Percentiles rank a stretch among this genome's conserved stretches.
phyloP scores from a whole-genome alignment of 306 rosid genomes.

The Medicago arabica region DNA sequence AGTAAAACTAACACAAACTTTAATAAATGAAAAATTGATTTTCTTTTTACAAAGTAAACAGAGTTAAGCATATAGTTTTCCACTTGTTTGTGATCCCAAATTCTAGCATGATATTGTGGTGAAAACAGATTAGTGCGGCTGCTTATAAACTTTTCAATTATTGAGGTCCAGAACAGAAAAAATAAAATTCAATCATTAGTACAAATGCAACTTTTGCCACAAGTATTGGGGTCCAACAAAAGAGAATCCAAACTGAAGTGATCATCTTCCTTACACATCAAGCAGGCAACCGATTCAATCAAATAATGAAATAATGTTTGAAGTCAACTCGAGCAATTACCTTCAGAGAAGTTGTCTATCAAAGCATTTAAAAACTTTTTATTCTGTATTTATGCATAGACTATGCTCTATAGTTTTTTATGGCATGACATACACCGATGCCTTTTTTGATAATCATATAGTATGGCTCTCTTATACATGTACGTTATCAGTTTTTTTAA shows the following conservation, averaged over 20 bases:
- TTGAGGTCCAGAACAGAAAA: conserved; percentile 27
- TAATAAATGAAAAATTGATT: too few species aligned
- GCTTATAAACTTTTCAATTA: conserved; percentile 21
- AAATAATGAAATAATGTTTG: conserved; percentile 38
- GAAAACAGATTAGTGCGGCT: conserved; percentile 5
- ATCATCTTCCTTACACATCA: conserved; percentile 47
- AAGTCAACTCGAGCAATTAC: conserved; percentile 41
- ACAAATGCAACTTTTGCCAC: conserved; percentile 31
- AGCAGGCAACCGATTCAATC: conserved; percentile 45
- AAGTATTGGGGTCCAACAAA: conserved; percentile 34
- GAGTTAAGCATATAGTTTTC: background rate
- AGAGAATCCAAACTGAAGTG: conserved; percentile 36
- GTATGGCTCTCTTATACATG: too few species aligned
- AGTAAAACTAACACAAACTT: too few species aligned
- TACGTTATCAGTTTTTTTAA: too few species aligned
- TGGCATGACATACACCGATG: too few species aligned
- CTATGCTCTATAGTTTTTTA: too few species aligned
- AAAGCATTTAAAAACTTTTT: too few species aligned
- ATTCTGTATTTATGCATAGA: too few species aligned
- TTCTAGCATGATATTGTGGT: conserved; percentile 35
- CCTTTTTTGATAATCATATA: too few species aligned
- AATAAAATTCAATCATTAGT: conserved; percentile 22
- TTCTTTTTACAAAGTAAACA: too few species aligned
- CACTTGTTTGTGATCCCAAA: conserved; percentile 24
- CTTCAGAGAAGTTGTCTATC: background rate